These are phyloP conservation scores for Pichia deserticola DNA, from an alignment of 805 yeast species.

Conservation along the genomic window DNA sequence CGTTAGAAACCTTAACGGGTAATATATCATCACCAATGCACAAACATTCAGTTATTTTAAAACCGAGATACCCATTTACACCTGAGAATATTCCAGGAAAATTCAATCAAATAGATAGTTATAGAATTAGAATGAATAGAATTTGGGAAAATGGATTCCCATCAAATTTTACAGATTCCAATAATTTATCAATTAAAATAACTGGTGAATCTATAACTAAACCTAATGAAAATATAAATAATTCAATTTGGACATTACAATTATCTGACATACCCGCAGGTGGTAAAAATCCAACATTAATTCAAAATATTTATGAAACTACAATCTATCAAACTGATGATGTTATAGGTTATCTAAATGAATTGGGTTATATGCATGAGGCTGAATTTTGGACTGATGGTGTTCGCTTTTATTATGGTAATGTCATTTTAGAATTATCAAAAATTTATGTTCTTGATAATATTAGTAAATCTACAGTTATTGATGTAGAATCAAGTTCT, in stretches of 20 bases:
- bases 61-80: conserved; percentile 43
- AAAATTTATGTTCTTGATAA: conserved; percentile 35
- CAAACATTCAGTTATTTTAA: conserved; percentile 42
- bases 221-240: conserved; percentile 13
- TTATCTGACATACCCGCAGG: conserved; percentile 71
- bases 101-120: conserved; percentile 50
- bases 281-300: conserved; percentile 54
- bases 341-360: conserved; percentile 40
- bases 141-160: conserved; percentile 30
- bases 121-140: conserved; percentile 42
- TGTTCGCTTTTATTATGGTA: conserved; percentile 51
- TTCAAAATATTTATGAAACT: conserved; percentile 62
- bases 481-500: background rate
- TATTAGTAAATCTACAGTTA: background rate
- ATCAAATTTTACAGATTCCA: background rate
- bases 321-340: conserved; percentile 44
- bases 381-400: conserved; percentile 59
- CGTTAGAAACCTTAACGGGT: conserved; percentile 48
- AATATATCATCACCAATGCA: conserved; percentile 37
- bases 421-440: conserved; percentile 53
- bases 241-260: conserved; percentile 53
- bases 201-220: conserved; percentile 14
- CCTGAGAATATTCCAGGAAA: conserved; percentile 52
- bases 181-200: background rate
- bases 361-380: conserved; percentile 63